Base-by-base conservation (phyloP, 192 early-diverging fungal genomes). In the Umbelopsis isabellina region DNA sequence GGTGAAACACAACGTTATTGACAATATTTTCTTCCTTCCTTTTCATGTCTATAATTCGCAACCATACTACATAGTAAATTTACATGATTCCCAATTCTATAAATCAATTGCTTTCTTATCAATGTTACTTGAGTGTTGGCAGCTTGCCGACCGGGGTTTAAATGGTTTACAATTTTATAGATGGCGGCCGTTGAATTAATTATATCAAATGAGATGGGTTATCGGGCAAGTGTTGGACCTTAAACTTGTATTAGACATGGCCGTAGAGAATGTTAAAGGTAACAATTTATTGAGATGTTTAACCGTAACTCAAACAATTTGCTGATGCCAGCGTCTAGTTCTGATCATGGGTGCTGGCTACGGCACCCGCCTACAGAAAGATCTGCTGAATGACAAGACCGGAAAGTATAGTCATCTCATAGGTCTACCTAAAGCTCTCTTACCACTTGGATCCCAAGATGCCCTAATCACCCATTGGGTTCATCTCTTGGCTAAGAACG, bases 321-420 rank as follows among this genome's bases (percentile, higher is more conserved):
- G 2, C 55, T 61, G 18, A 68, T 35, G 1, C 6, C 3, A 1
- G 18, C 33, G 27, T 12, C 45, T 66, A 78, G 77, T 84, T 10
- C 69, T 88, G n/a, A 80, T 88, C 55, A 80, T 90, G 25, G 83
- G 81, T 33, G 89, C 86, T 13, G 87, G 89, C 4, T 89, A 86
- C 76, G 88, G 88, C 41, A 84, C 88, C 11, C 75, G 87, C 8
- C 76, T 90, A 21, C 83, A 90, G 67, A 67, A 71, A 58, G 87
- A 88, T 65, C 74, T 89, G 21, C 47, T 46, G 12, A 51, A 46
- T 20, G 76, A 80, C 58, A 33, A 66, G 15, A 66, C 68, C 23
- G 25, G 52, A 15, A 49, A 52, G 13, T 81, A 85, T 65, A 50
- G 41, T 20, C 82, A 81, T 49, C 65, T 83, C 46, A 65, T 79